A percentile compares a stretch with the other conserved stretches of the same genome.
phyloP scores from a whole-genome alignment of 306 rosid species.

The Aeschynomene evenia region DNA sequence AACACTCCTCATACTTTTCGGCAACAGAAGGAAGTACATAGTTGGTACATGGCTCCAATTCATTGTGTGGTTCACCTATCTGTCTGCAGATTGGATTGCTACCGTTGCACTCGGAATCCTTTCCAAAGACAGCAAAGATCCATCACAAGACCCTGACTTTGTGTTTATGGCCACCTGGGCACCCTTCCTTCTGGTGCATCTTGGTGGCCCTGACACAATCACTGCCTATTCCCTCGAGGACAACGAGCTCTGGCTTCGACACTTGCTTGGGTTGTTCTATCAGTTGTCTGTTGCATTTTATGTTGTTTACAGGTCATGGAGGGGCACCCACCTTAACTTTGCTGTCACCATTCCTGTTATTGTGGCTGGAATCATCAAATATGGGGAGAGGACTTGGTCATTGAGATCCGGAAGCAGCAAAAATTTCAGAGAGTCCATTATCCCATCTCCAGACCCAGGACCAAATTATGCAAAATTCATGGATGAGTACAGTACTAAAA shows the following conservation, averaged over 20 bases:
- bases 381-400: neutral
- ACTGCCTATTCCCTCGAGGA: conserved; percentile 42
- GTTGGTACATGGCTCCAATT: neutral
- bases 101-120: conserved; percentile 24
- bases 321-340: neutral
- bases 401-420: neutral
- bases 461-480: conserved; percentile 37
- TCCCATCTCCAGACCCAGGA: conserved; percentile 28
- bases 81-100: conserved; percentile 42
- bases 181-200: conserved; percentile 47
- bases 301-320: conserved; percentile 26
- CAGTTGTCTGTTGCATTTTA: conserved; percentile 18
- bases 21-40: conserved; percentile 32
- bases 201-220: conserved; percentile 48
- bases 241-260: conserved; percentile 40
- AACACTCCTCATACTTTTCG: conserved; percentile 19
- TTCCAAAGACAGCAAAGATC: conserved; percentile 12
- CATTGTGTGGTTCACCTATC: conserved; percentile 31
- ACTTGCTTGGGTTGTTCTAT: conserved; percentile 14
- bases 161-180: conserved; percentile 36
- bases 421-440: conserved; percentile 33
- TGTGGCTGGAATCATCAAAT: conserved; percentile 20
- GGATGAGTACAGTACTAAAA: conserved; percentile 17
- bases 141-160: neutral
- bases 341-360: conserved; percentile 32